Evolutionary conservation across 139 green algal genomes (phyloP), one percentile per base, ranked within the genome.

Genomic region (Auxenochlorella protothecoides): DNA sequence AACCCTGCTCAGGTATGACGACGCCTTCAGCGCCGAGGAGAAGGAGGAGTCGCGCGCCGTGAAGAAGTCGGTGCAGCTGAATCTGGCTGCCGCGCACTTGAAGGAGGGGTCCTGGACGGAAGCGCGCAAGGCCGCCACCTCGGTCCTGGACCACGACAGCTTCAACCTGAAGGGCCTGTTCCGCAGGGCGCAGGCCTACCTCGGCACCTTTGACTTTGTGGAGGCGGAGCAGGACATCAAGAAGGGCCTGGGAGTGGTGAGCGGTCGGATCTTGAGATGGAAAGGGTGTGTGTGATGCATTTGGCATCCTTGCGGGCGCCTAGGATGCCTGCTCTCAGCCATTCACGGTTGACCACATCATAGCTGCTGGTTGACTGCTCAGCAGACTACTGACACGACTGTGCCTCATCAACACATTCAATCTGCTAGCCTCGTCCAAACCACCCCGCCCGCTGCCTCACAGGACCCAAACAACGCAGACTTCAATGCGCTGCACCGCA

Each of bases 121-220:
- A 7, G 89, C 84, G 0, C 62, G 80, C 9, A 78, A 77, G 15
- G 59, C 86, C 44, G 89, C 80, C 13, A 56, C 16, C 61, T 79
- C 88, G 81, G 92, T 93, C 51, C 79, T 99, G 53, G 90, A 96
- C 62, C 52, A 81, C 16, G 91, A 98, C 64, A 15, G 75, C 15
- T n/a, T 51, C 71, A 96, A 97, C 80, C 81, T 94, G 64, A 99
- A 99, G 85, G 94, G 90, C 10, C 85, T 97, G 66, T 99, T 92
- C 83, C 80, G 93, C 55, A 74, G 91, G 0, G 91, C 93, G 0
- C 93, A 97, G 70, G 86, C 86, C 3, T 82, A 78, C 66, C 68
- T 89, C 59, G 73, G 54, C 13, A 78, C 64, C 4, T 66, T 74
- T 12, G 92, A 97, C 66, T 87, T 85, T 61, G 75, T 94, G 8